Evolutionary conservation across 2,329 filamentous ascomycete genomes (phyloP).

Genomic region (Aspergillus pseudoterreus): DNA sequence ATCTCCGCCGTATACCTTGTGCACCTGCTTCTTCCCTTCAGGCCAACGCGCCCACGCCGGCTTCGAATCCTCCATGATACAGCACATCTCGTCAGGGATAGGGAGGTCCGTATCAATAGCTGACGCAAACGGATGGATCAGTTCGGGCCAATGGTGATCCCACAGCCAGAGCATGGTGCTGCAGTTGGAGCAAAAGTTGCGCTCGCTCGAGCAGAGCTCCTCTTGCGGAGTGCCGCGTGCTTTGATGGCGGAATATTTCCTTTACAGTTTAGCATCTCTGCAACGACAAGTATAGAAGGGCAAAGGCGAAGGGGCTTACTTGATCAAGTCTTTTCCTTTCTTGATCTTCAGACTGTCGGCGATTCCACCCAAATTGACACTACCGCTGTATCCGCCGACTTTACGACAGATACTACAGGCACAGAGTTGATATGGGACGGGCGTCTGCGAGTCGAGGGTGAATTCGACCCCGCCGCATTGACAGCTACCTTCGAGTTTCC

Average conservation of each 20-base stretch:
- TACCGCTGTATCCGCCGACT: conserved; percentile 43
- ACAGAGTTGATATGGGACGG: conserved; percentile 48
- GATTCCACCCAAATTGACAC: conserved; percentile 47
- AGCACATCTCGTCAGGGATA: conserved; percentile 46
- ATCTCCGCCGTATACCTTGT: conserved; percentile 35
- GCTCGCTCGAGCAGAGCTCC: conserved; percentile 39
- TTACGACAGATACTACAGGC: conserved; percentile 50
- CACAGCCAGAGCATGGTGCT: conserved; percentile 48
- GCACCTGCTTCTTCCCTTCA: conserved; percentile 44
- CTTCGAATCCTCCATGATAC: conserved; percentile 43
- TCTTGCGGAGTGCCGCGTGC: conserved; percentile 40
- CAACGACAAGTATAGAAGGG: neutral
- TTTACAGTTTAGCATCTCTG: neutral
- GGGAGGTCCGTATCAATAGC: conserved; percentile 48
- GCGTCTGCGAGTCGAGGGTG: conserved; percentile 43
- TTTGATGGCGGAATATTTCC: conserved; percentile 45
- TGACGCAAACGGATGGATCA: conserved; percentile 49
- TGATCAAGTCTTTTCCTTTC: conserved; percentile 43
- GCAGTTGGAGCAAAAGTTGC: conserved; percentile 48
- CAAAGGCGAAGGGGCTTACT: conserved; percentile 26
- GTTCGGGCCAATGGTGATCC: conserved; percentile 46
- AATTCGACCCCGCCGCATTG: conserved; percentile 49
- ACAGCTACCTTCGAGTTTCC: conserved; percentile 48
- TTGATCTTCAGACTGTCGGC: conserved; percentile 39
- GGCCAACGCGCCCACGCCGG: conserved; percentile 47